phyloP scores from a whole-genome alignment of 495 filamentous ascomycete genomes.

The Talaromyces wortmannii region DNA sequence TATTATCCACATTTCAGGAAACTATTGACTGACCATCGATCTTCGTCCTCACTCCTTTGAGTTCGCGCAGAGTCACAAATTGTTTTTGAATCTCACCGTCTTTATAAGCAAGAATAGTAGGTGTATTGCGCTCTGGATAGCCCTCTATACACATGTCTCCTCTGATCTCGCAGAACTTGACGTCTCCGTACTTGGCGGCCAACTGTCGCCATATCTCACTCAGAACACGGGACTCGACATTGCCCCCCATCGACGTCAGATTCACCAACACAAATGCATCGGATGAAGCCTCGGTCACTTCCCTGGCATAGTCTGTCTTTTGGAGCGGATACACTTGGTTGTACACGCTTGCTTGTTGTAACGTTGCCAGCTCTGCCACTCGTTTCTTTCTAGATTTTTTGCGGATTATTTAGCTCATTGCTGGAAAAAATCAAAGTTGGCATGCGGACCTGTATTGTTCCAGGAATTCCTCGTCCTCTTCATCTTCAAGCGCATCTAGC shows the following conservation, averaged over 20 bases:
- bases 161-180: constrained; percentile 97
- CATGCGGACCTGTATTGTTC: constrained; percentile 64
- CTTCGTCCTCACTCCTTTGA: constrained; percentile 63
- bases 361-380: constrained; percentile 66
- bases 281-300: constrained; percentile 87
- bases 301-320: constrained; percentile 84
- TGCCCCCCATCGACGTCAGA: constrained; percentile 66
- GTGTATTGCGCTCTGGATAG: constrained; percentile 91
- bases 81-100: constrained; percentile 89
- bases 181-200: constrained; percentile 76
- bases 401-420: neutral
- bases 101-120: constrained; percentile 87
- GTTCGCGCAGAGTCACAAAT: constrained; percentile 73
- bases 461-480: constrained; percentile 87
- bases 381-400: constrained; percentile 57
- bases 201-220: constrained; percentile 82
- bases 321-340: constrained; percentile 89
- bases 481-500: constrained; percentile 88
- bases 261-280: constrained; percentile 74
- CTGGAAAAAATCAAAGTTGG: neutral
- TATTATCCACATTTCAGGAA: neutral
- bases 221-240: constrained; percentile 75
- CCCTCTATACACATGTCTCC: constrained; percentile 92
- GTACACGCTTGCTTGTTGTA: constrained; percentile 69
- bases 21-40: constrained; percentile 43